A percentile compares a stretch with the other conserved stretches of the same genome.
Evolutionary conservation across 2,329 filamentous ascomycete species (phyloP).

Genomic region (Microcyclospora tardicrescens): DNA sequence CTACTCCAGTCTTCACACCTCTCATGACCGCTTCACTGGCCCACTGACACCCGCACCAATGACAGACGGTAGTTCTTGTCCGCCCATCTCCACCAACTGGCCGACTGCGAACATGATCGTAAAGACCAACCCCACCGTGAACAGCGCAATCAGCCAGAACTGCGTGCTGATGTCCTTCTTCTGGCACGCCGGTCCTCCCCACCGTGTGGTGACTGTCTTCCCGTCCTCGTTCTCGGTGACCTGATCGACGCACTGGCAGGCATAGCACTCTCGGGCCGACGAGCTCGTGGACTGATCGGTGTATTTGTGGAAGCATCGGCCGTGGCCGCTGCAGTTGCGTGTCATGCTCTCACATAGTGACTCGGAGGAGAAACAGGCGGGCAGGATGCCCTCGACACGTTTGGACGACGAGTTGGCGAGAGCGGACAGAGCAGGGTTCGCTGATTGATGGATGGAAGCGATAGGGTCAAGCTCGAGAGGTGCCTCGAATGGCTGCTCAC

Average conservation of each 20-base stretch:
- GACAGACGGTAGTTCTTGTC: conserved; percentile 80
- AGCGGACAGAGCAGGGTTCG: conserved; percentile 15
- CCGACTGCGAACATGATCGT: conserved; percentile 59
- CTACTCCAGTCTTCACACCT: background rate
- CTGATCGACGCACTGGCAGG: conserved; percentile 60
- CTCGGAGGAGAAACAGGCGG: conserved; percentile 60
- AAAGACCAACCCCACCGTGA: conserved; percentile 57
- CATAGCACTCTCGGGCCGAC: conserved; percentile 48
- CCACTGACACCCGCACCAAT: conserved; percentile 88
- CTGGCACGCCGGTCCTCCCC: conserved; percentile 77
- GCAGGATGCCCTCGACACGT: conserved; percentile 40
- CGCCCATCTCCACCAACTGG: conserved; percentile 70
- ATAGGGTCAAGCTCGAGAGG: conserved; percentile 7
- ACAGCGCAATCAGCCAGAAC: conserved; percentile 75
- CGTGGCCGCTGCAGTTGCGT: conserved; percentile 70
- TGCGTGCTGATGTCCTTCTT: conserved; percentile 82
- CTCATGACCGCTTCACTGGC: conserved; percentile 21
- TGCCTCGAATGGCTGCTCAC: conserved; percentile 11
- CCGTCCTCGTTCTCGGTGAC: conserved; percentile 36
- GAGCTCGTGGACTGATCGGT: conserved; percentile 30
- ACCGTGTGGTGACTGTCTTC: conserved; percentile 52
- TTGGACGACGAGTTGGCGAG: conserved; percentile 26
- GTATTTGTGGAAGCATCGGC: conserved; percentile 59
- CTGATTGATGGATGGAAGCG: conserved; percentile 16
- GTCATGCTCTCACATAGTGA: conserved; percentile 58